Base-by-base conservation (phyloP, 75 land plant genomes). In the Pinus taeda region DNA sequence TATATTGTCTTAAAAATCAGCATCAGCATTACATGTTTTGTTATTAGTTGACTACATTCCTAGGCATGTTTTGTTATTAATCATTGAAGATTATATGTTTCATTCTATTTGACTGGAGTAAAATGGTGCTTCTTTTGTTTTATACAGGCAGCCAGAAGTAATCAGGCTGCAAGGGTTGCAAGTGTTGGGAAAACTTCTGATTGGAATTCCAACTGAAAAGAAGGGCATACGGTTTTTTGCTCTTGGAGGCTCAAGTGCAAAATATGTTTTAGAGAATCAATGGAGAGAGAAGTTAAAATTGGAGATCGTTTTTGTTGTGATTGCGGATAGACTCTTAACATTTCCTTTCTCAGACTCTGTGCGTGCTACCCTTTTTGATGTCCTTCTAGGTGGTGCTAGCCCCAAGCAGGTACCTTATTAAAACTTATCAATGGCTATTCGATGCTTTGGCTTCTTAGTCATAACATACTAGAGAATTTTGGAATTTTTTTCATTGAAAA, bases 321-420 rank as follows among this genome's bases (percentile, higher is more conserved):
- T 96, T 12, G 74, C 85, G 39, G 95, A 94, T 64, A 87, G 92
- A 71, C 80, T 95, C 9, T 82, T 92, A 55, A 81, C 66, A 71
- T 97, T 91, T 79, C 91, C 92, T 15, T 88, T 85, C 78, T 91
- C 96, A 29, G 98, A 97, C 67, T 71, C 85, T 77, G 57, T 97
- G 17, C 81, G 90, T 73, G 94, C 92, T 13, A 86, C 93, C 24
- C 78, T 97, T 42, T 97, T 97, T 86, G 99, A 97, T 90, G 85
- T 95, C 75, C 93, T 97, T 71, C 85, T 97, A 74, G 99, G 99
- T 61, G 98, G 95, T 81, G 94, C 98, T 75, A 90, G 97, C 76
- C 96, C 95, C 60, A 97, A 93, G 77, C 99, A 97, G 98, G 99
- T 97, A 69, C 7, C 15, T 79, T 57, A 14, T 15, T 24, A 39